These are phyloP conservation scores for Endotrypanum monterogeii DNA, from an alignment of 208 protist genomes.

Conservation along the genomic window DNA sequence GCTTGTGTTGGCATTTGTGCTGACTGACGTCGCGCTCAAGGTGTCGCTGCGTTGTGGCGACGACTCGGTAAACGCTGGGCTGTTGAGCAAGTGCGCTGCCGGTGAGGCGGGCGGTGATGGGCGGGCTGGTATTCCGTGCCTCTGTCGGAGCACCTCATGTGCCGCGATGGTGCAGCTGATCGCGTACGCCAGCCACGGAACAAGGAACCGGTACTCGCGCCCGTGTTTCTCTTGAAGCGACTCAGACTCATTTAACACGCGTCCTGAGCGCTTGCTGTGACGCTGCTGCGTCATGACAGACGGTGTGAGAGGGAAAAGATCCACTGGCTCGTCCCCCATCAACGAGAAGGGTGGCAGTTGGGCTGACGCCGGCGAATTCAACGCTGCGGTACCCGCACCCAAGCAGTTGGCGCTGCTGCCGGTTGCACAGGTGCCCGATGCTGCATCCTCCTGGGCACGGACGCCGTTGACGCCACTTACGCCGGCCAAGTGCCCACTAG, in stretches of 20 bases:
- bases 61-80: not conserved
- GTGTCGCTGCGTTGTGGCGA: not conserved
- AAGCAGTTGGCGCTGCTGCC: constrained; percentile 3
- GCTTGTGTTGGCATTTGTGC: not conserved
- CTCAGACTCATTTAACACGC: constrained; percentile 63
- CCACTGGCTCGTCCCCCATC: constrained; percentile 21
- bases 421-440: not conserved
- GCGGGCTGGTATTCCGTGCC: constrained; percentile 10
- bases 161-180: constrained; percentile 45
- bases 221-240: constrained; percentile 72
- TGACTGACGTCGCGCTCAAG: not conserved
- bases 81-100: not conserved
- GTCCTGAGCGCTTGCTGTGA: constrained; percentile 36
- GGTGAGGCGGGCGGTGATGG: constrained; percentile 8
- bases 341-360: constrained; percentile 8
- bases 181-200: constrained; percentile 49
- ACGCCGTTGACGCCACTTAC: not conserved
- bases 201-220: constrained; percentile 66
- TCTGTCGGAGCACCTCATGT: constrained; percentile 40
- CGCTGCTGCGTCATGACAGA: constrained; percentile 39
- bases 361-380: not conserved
- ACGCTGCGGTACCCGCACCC: not conserved
- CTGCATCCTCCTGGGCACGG: constrained; percentile 2
- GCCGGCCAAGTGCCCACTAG: not conserved
- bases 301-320: constrained; percentile 42